These are phyloP conservation scores for Mucor velutinosus DNA, from an alignment of 371 early-diverging fungal species.

Conservation along the genomic window DNA sequence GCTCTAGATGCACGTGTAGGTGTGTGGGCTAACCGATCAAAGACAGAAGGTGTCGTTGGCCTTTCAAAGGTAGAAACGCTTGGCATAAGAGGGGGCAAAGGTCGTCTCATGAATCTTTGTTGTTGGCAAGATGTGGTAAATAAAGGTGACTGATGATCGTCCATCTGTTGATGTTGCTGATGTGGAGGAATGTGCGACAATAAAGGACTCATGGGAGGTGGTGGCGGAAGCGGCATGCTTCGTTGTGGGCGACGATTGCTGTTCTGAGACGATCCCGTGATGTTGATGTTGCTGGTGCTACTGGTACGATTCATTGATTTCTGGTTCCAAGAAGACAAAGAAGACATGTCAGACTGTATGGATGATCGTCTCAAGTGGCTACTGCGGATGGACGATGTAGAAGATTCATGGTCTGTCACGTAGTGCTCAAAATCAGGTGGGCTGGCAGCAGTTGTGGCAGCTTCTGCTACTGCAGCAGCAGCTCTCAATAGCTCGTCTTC, in stretches of 20 bases:
- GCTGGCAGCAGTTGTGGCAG: background rate
- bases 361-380: constrained; percentile 49
- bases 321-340: constrained; percentile 23
- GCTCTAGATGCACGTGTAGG: constrained; percentile 52
- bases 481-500: constrained; percentile 12
- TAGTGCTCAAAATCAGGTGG: constrained; percentile 41
- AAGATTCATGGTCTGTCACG: constrained; percentile 42
- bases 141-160: background rate
- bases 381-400: constrained; percentile 46
- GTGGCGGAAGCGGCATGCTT: background rate
- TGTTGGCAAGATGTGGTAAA: constrained; percentile 13
- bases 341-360: constrained; percentile 40
- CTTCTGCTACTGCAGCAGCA: background rate
- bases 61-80: constrained; percentile 33
- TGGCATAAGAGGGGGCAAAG: constrained; percentile 22
- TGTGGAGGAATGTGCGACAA: constrained; percentile 7
- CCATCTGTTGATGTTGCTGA: background rate
- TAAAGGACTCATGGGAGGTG: constrained; percentile 12
- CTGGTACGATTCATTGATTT: background rate
- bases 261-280: background rate
- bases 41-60: constrained; percentile 38
- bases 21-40: constrained; percentile 52
- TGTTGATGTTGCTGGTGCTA: constrained; percentile 3
- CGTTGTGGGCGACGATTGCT: background rate
- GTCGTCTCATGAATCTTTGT: constrained; percentile 13